Base-by-base conservation (phyloP, 2,329 filamentous ascomycete species). In the Clonostachys rhizophaga region DNA sequence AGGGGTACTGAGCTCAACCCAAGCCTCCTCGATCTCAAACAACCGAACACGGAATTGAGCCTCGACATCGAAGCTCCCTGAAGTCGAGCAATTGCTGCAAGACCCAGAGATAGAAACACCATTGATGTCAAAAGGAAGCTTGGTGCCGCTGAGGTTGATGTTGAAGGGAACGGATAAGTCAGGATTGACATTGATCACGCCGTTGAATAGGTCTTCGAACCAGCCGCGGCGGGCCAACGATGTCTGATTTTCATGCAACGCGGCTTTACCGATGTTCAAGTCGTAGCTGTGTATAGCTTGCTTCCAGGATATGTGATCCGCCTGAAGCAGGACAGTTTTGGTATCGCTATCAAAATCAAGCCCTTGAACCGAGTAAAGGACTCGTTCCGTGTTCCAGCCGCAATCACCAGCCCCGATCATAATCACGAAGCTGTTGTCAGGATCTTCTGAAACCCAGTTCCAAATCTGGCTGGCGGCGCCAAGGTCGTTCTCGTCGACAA, bases 341-440 rank as follows among this genome's bases (percentile, higher is more conserved):
- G 8, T 34, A 24, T 45, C 34, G 17, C 10, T 20, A 14, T 20
- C 8, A 17, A 30, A 39, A 14, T 20, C 35, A 14, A 45, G 18
- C 4, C 18, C 18, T 6, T 40, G 20, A 12, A 45, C 44, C 12
- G 16, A 14, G 35, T 39, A 45, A n/a, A 45, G 16, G 5, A 45
- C 13, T 13, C 44, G 44, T 10, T 45, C 44, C 16, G n/a, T 24
- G 44, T 45, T 45, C 34, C 36, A 39, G 10, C 17, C 17, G 35
- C 44, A 45, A 36, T 45, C 44, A 30, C 44, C 44, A 17, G 34
- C 34, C 2, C 44, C 44, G 20, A 33, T 36, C 44, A 45, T 45
- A 20, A 45, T 34, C 17, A 45, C n/a, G 36, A 45, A 45, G 34
- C 34, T 12, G 44, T 40, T n/a, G 44, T 34, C 9, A 5, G 14